phyloP scores from a whole-genome alignment of 1,284 basidiomycete genomes.

The Inonotus hispidus region DNA sequence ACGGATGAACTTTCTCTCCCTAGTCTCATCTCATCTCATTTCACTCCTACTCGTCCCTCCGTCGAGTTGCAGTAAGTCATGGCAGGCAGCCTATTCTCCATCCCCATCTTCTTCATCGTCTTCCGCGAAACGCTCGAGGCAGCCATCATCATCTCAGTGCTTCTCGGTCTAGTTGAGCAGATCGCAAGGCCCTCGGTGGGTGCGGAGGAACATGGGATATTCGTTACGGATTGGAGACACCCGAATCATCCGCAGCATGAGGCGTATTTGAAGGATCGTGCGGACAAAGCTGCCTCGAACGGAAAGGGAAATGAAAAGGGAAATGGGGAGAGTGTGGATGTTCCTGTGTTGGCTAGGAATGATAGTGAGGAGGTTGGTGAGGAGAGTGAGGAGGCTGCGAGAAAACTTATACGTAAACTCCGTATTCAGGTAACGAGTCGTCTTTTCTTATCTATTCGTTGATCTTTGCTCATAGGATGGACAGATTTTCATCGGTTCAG shows the following conservation, averaged over 20 bases:
- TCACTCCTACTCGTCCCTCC: too few species aligned
- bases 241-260: conserved; percentile 15
- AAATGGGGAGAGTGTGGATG: conserved; percentile 17
- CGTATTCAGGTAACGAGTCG: conserved; percentile 49
- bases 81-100: conserved; percentile 64
- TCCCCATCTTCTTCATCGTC: conserved; percentile 85
- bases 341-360: conserved; percentile 17
- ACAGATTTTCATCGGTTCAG: conserved; percentile 78
- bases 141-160: conserved; percentile 82
- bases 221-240: conserved; percentile 11
- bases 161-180: conserved; percentile 81
- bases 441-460: neutral
- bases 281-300: neutral
- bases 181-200: conserved; percentile 43
- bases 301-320: conserved; percentile 18
- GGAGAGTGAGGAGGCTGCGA: conserved; percentile 20
- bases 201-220: conserved; percentile 3
- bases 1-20: too few species aligned
- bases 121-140: conserved; percentile 89
- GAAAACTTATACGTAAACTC: conserved; percentile 52
- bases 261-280: neutral
- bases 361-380: conserved; percentile 28
- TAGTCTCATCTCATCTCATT: too few species aligned
- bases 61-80: too few species aligned
- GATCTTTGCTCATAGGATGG: neutral